Evolutionary conservation across 2,329 filamentous ascomycete genomes (phyloP).

Genomic region (Hymenoscyphus repandus): DNA sequence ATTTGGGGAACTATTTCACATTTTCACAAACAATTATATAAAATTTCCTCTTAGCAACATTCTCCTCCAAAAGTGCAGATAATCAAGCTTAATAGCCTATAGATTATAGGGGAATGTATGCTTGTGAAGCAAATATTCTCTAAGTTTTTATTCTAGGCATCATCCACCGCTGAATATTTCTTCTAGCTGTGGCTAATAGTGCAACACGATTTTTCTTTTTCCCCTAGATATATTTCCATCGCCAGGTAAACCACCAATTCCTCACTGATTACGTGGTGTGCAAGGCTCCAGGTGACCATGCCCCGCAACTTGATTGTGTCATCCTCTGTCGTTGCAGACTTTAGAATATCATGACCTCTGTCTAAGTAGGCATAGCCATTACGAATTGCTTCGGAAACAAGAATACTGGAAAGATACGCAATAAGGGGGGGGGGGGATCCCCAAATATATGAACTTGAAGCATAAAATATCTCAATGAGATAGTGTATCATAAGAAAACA

Average conservation of each 20-base stretch:
- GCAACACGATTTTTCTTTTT: background rate
- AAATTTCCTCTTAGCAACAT: too few species aligned
- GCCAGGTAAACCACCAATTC: background rate
- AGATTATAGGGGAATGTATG: too few species aligned
- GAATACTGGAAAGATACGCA: background rate
- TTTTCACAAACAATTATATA: too few species aligned
- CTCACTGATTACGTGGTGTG: background rate
- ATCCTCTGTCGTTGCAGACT: background rate
- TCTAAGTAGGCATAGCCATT: background rate
- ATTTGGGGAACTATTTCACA: too few species aligned
- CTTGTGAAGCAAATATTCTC: too few species aligned
- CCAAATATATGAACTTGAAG: background rate
- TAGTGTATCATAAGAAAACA: too few species aligned
- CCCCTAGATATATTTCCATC: background rate
- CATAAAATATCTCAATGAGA: background rate
- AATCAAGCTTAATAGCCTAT: too few species aligned
- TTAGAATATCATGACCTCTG: background rate
- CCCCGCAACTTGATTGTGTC: background rate
- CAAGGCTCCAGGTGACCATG: background rate
- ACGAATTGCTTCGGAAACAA: background rate
- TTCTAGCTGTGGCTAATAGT: too few species aligned
- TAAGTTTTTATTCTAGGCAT: too few species aligned
- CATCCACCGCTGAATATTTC: too few species aligned
- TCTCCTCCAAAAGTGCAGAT: too few species aligned
- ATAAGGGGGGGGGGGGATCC: background rate